Percentiles rank a stretch among this genome's conserved stretches.
Conservation (phyloP, 1,139 yeast species). For the Meyerozyma elateridarum region DNA sequence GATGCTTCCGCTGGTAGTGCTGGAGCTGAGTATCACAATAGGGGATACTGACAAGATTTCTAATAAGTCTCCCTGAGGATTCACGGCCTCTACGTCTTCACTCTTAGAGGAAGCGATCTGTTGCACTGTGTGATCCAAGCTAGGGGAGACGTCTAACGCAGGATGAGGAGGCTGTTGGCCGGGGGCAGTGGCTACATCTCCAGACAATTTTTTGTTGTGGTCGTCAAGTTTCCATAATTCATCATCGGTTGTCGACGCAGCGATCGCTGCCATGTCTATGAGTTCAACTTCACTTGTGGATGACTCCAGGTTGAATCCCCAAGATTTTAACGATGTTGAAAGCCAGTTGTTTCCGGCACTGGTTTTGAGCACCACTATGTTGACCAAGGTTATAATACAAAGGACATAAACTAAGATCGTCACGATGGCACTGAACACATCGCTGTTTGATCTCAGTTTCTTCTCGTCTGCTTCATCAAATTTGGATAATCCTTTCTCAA, state of each 20-base stretch:
- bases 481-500: slow-evolving; percentile 13
- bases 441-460: not conserved
- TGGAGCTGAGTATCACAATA: slow-evolving; percentile 17
- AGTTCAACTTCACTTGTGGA: slow-evolving; percentile 2
- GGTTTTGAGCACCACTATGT: slow-evolving; percentile 7
- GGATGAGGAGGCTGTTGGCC: slow-evolving; percentile 1
- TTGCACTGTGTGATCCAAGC: slow-evolving; percentile 2
- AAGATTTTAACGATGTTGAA: not conserved
- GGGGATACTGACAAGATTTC: slow-evolving; percentile 29
- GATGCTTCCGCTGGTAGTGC: not conserved
- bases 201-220: slow-evolving; percentile 5
- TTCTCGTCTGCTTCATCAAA: not conserved
- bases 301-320: not conserved
- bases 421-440: not conserved
- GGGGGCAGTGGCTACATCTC: slow-evolving; percentile 4
- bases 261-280: slow-evolving; percentile 1
- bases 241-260: slow-evolving; percentile 6
- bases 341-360: not conserved
- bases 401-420: slow-evolving; percentile 4
- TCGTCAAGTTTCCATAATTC: slow-evolving; percentile 9
- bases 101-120: not conserved
- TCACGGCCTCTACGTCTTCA: slow-evolving; percentile 2
- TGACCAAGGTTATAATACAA: slow-evolving; percentile 6
- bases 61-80: slow-evolving; percentile 20
- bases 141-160: not conserved